phyloP scores from a whole-genome alignment of 495 filamentous ascomycete species.

The Penicillium cataractarum region DNA sequence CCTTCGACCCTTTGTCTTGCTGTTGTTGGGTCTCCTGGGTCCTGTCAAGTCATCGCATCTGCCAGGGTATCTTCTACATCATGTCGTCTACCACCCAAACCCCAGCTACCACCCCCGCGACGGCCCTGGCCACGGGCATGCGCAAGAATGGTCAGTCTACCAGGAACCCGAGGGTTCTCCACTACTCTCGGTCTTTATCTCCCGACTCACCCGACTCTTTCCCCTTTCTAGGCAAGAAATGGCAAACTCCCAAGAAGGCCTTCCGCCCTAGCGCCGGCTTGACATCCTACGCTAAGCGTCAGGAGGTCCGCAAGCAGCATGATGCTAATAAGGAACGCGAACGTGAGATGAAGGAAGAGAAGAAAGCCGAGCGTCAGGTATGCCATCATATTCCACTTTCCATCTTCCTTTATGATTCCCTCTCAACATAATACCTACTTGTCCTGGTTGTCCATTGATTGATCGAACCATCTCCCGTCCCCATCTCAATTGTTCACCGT shows the following conservation, averaged over 20 bases:
- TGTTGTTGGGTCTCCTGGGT: background rate
- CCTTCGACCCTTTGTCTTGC: background rate
- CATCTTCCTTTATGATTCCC: background rate
- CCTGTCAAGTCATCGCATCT: background rate
- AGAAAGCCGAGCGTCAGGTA: conserved; percentile 85
- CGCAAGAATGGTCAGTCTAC: conserved; percentile 48
- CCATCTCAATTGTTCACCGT: background rate
- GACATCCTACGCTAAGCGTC: conserved; percentile 76
- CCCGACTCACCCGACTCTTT: conserved; percentile 27
- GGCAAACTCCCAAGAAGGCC: conserved; percentile 80
- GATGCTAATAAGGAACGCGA: conserved; percentile 83
- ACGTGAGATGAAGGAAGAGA: conserved; percentile 94
- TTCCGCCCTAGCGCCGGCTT: conserved; percentile 81
- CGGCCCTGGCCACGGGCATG: conserved; percentile 40
- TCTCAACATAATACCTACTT: background rate
- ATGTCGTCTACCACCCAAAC: conserved; percentile 32
- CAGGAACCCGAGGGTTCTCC: conserved; percentile 7
- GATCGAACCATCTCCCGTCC: background rate
- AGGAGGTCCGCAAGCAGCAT: conserved; percentile 63
- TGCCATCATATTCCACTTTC: conserved; percentile 11
- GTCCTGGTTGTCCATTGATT: background rate
- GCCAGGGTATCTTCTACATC: background rate
- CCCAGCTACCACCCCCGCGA: conserved; percentile 23
- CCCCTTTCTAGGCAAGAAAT: conserved; percentile 77
- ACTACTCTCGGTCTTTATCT: conserved; percentile 18